Evolutionary conservation across 2,329 filamentous ascomycete species (phyloP).

Genomic region (Aspergillus caelatus): DNA sequence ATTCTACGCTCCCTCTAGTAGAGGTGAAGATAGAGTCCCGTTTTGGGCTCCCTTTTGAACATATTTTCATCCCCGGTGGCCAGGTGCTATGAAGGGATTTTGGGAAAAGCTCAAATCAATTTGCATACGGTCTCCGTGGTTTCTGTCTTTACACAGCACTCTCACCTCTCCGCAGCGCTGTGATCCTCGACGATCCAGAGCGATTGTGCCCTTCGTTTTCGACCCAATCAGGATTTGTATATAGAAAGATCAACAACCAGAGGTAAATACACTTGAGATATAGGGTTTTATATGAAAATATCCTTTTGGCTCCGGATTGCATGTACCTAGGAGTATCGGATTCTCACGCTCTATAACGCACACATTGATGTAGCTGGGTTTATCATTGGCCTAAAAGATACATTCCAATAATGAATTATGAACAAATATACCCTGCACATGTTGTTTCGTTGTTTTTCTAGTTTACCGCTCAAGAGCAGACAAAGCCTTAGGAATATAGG

Average conservation of each 20-base stretch:
- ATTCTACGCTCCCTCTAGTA: background rate
- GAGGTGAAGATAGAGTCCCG: background rate
- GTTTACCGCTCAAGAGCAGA: slow-evolving; percentile 30
- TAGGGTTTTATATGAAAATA: background rate
- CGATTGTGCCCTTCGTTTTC: background rate
- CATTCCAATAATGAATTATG: background rate
- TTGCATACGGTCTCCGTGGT: background rate
- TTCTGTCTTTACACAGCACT: slow-evolving; percentile 2
- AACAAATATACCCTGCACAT: background rate
- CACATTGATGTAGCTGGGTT: background rate
- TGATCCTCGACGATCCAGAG: background rate
- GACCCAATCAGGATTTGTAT: background rate
- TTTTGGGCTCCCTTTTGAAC: background rate
- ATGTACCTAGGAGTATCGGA: background rate
- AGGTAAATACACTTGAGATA: background rate
- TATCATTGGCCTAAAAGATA: background rate
- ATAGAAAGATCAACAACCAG: background rate
- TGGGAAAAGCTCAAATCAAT: background rate
- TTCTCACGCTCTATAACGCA: background rate
- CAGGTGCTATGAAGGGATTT: slow-evolving; percentile 1
- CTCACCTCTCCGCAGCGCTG: slow-evolving; percentile 1
- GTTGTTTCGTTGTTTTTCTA: background rate
- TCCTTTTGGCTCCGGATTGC: background rate
- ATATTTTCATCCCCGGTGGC: background rate
- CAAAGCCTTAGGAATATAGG: slow-evolving; percentile 57